Evolutionary conservation across 23 red algal species (phyloP).

Genomic region (Gracilaria vermiculophylla): DNA sequence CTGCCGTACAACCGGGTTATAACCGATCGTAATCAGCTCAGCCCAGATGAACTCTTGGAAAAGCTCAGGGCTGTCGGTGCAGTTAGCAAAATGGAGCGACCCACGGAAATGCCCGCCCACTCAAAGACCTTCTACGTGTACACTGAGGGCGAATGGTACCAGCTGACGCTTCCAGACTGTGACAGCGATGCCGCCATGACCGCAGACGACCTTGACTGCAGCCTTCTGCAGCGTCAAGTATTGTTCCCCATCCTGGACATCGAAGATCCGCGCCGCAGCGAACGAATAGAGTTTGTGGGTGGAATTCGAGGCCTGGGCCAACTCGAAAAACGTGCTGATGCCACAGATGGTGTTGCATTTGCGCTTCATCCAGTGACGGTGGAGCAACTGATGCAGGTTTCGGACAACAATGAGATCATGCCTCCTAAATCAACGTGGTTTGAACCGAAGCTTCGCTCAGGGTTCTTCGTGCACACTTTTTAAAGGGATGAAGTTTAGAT

Average conservation of each 20-base stretch:
- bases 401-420: slow-evolving; percentile 65
- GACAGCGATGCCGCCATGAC: neutral
- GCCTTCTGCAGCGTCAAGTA: slow-evolving; percentile 34
- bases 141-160: slow-evolving; percentile 40
- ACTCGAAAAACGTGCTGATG: slow-evolving; percentile 28
- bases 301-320: slow-evolving; percentile 23
- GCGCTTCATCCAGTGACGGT: slow-evolving; percentile 46
- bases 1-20: slow-evolving; percentile 51
- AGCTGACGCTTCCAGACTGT: neutral
- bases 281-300: slow-evolving; percentile 65
- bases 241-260: slow-evolving; percentile 44
- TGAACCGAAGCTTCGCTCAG: slow-evolving; percentile 67
- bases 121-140: slow-evolving; percentile 25
- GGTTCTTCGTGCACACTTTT: slow-evolving; percentile 76
- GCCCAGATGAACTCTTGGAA: slow-evolving; percentile 16
- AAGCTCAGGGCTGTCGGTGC: slow-evolving; percentile 8
- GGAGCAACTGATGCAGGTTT: slow-evolving; percentile 44
- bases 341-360: slow-evolving; percentile 36
- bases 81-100: neutral
- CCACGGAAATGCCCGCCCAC: slow-evolving; percentile 6
- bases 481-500: neutral
- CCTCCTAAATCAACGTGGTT: slow-evolving; percentile 81
- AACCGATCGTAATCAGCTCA: slow-evolving; percentile 2
- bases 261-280: slow-evolving; percentile 32
- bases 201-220: slow-evolving; percentile 42